Evolutionary conservation across 2,329 filamentous ascomycete species (phyloP).

Genomic region (Microsporum ferrugineum): DNA sequence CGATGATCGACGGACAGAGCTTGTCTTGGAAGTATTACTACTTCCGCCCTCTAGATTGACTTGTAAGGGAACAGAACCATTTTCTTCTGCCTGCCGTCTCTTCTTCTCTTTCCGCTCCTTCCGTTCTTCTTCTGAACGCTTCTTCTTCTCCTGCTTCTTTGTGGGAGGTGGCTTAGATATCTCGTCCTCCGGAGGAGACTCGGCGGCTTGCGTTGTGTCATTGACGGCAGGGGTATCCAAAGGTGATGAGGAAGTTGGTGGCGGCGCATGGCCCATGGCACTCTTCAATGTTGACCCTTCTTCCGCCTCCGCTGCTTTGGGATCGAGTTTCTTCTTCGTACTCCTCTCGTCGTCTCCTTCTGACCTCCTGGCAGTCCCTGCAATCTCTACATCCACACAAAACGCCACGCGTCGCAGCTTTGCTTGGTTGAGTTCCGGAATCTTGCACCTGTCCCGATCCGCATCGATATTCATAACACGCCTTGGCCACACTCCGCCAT

Average conservation of each 20-base stretch:
- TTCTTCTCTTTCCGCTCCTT: slow-evolving; percentile 88
- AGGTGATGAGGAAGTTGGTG: not conserved
- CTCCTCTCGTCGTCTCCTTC: slow-evolving; percentile 45
- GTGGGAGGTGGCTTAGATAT: slow-evolving; percentile 29
- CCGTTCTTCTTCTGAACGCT: slow-evolving; percentile 81
- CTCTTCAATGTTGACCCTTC: slow-evolving; percentile 66
- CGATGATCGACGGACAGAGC: slow-evolving; percentile 24
- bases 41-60: slow-evolving; percentile 59
- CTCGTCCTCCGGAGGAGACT: slow-evolving; percentile 20
- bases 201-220: slow-evolving; percentile 1
- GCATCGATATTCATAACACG: slow-evolving; percentile 75
- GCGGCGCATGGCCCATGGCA: slow-evolving; percentile 17
- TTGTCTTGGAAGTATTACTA: slow-evolving; percentile 37
- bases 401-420: slow-evolving; percentile 86
- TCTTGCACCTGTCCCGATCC: slow-evolving; percentile 63
- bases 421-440: slow-evolving; percentile 65
- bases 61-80: slow-evolving; percentile 76
- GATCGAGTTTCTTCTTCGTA: slow-evolving; percentile 14
- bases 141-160: slow-evolving; percentile 91
- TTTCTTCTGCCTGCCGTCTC: slow-evolving; percentile 71
- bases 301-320: slow-evolving; percentile 41
- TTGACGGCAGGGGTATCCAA: not conserved
- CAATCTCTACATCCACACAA: slow-evolving; percentile 94
- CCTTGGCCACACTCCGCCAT: slow-evolving; percentile 51
- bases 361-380: slow-evolving; percentile 66